Evolutionary conservation across 2,329 filamentous ascomycete species (phyloP), one percentile per base, ranked within the genome.

Genomic region (Colletotrichum spinosum): DNA sequence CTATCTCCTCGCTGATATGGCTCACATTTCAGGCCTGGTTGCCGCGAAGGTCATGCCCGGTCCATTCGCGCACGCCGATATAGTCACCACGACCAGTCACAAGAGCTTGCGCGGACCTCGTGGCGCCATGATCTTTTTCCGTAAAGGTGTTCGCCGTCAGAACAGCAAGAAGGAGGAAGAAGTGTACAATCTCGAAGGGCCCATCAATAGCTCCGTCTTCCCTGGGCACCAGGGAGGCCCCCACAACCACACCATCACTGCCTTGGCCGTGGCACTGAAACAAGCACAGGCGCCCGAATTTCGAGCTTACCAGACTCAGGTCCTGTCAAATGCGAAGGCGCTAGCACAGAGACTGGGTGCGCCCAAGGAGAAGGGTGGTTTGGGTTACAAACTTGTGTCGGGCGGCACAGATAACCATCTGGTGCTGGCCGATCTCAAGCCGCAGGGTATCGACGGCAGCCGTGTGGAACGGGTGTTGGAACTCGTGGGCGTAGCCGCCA

Each of bases 161-260:
- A 92, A 97, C 78, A 81, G 90, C 67, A 97, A 97, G 86, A 94
- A 94, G 75, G 90, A 92, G 77, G 90, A 97, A 74, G 89, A 91
- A 71, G 80, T 92, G 76, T 99, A 97, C 81, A 90, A 97, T 74
- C 90, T 99, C 46, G 96, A 98, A 79, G 87, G 86, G 35, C 92
- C 94, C 60, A 99, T 99, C 83, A 99, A 99, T 82, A 88, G 89
- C 72, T 97, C 95, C 60, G 96, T 99, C 67, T 99, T 99, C 85
- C 96, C 96, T 13, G 96, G 96, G 61, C 96, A 99, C 81, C 96
- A 99, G 79, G 96, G 96, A 76, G 96, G 96, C 33, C 96, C 96
- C 58, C 96, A 99, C 83, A 99, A 99, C 84, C 96, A 99, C 84
- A 99, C 96, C 72, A 99, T 99, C 78, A 97, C 96, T 41, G 96